A percentile compares a stretch with the other conserved stretches of the same genome.
Conservation (phyloP, 169 alveolate species). For the Hepatocystis sp. region DNA sequence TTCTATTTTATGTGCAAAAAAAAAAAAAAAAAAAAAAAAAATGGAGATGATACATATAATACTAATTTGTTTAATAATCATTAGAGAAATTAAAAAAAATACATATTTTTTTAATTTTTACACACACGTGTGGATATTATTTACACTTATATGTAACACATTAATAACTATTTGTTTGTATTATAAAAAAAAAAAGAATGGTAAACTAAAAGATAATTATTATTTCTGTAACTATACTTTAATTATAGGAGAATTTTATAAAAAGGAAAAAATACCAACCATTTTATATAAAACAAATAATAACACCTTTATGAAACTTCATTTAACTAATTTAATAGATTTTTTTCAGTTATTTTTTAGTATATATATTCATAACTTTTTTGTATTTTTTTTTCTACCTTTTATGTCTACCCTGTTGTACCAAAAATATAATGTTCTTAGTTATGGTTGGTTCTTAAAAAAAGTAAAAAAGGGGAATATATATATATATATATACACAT, state of each 20-base stretch:
- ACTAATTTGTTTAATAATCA: neutral
- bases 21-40: no score
- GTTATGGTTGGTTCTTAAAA: conserved; percentile 3
- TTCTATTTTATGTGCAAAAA: no score
- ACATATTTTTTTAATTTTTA: neutral
- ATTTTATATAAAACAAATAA: neutral
- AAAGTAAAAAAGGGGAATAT: neutral
- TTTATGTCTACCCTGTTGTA: conserved; percentile 20
- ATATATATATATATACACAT: neutral
- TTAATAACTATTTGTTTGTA: neutral
- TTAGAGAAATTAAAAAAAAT: neutral
- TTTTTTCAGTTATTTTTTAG: neutral
- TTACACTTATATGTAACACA: neutral
- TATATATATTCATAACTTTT: conserved; percentile 8
- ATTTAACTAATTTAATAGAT: neutral
- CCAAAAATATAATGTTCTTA: neutral
- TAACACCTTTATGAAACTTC: neutral
- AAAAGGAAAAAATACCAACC: conserved; percentile 5
- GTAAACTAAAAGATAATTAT: neutral
- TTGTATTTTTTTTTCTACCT: conserved; percentile 20
- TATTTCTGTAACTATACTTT: neutral
- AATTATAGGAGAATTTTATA: conserved; percentile 13
- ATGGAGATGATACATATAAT: neutral
- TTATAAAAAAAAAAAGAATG: neutral
- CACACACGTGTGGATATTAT: neutral